Evolutionary conservation across 768 basidiomycete species (phyloP).

Genomic region (Piloderma croceum): DNA sequence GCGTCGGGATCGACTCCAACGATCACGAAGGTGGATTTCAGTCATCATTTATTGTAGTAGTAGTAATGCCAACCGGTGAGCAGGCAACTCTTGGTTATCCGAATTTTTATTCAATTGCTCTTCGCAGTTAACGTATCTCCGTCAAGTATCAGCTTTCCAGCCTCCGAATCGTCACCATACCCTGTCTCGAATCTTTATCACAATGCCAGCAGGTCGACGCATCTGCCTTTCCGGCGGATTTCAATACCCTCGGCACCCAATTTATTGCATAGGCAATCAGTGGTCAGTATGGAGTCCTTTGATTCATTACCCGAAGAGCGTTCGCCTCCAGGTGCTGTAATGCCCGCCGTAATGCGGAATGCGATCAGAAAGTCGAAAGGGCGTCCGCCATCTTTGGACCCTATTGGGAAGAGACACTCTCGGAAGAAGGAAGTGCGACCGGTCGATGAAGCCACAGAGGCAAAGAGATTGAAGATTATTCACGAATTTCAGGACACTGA

Average conservation of each 20-base stretch:
- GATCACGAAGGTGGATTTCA: too few relatives aligned
- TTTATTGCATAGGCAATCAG: constrained; percentile 53
- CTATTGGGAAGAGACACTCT: constrained; percentile 32
- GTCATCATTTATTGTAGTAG: too few relatives aligned
- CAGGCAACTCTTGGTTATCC: too few relatives aligned
- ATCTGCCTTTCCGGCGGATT: constrained; percentile 60
- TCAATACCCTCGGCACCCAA: constrained; percentile 52
- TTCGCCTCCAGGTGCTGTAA: constrained; percentile 17
- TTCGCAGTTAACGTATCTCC: too few relatives aligned
- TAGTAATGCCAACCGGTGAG: too few relatives aligned
- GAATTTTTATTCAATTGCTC: too few relatives aligned
- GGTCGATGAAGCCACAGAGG: constrained; percentile 41
- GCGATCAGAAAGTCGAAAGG: constrained; percentile 20
- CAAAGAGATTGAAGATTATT: constrained; percentile 65
- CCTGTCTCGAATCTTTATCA: too few relatives aligned
- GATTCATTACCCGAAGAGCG: constrained; percentile 62
- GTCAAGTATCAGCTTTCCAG: too few relatives aligned
- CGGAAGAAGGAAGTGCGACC: constrained; percentile 37
- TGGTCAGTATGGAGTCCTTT: constrained; percentile 67
- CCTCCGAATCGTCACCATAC: too few relatives aligned
- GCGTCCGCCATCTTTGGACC: constrained; percentile 35
- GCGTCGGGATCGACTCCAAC: too few relatives aligned
- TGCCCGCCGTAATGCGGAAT: constrained; percentile 31
- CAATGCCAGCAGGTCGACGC: constrained; percentile 29
- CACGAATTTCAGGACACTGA: constrained; percentile 81